Evolutionary conservation across 23 red algal genomes (phyloP).

Genomic region (Gracilaria domingensis): DNA sequence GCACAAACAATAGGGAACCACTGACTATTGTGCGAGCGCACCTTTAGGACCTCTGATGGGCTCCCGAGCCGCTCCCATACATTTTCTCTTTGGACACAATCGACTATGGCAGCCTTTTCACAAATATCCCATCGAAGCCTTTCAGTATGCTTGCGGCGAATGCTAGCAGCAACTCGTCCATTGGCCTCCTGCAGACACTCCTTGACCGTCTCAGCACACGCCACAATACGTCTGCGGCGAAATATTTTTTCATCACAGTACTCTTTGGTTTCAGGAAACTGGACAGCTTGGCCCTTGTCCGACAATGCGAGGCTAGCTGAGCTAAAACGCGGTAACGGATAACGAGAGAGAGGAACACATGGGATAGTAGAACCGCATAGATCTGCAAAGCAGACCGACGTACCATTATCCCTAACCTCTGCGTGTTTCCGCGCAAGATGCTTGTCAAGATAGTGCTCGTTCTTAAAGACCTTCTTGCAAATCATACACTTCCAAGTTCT

Average conservation of each 20-base stretch:
- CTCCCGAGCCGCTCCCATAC: conserved; percentile 9
- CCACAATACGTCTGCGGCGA: conserved; percentile 16
- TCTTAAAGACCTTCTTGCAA: conserved; percentile 55
- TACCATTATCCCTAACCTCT: conserved; percentile 29
- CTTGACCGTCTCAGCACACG: conserved; percentile 28
- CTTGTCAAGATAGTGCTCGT: conserved; percentile 69
- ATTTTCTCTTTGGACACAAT: conserved; percentile 49
- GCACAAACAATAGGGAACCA: conserved; percentile 7
- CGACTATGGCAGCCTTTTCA: conserved; percentile 45
- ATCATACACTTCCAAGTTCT: conserved; percentile 56
- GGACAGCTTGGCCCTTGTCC: neutral
- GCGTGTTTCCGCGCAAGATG: conserved; percentile 65
- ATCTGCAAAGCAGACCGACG: conserved; percentile 57
- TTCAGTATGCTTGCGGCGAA: conserved; percentile 29
- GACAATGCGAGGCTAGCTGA: neutral
- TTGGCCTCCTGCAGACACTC: conserved; percentile 23
- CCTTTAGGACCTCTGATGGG: conserved; percentile 1
- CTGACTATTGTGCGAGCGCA: neutral
- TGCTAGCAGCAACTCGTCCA: neutral
- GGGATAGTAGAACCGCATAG: conserved; percentile 54
- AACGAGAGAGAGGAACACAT: conserved; percentile 32
- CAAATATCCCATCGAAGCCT: conserved; percentile 51
- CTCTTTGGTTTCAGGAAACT: conserved; percentile 21
- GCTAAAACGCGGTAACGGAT: conserved; percentile 26
- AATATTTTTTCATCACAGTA: conserved; percentile 35